phyloP scores from a whole-genome alignment of 2,329 filamentous ascomycete genomes.

The Allantophomopsis lycopodina region DNA sequence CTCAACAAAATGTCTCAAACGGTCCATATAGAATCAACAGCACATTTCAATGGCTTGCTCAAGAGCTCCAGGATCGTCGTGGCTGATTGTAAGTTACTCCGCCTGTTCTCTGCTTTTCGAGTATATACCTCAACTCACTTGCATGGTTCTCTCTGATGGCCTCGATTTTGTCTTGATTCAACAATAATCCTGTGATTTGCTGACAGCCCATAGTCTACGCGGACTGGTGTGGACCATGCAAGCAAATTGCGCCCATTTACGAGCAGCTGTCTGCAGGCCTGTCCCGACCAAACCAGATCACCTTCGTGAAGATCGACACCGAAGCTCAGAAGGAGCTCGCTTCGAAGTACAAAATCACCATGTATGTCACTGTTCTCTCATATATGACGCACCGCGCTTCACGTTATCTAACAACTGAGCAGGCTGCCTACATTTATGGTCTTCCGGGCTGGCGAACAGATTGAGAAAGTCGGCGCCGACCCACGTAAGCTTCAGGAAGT shows the following conservation, averaged over 20 bases:
- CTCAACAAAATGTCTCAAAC: constrained; percentile 18
- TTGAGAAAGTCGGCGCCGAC: constrained; percentile 64
- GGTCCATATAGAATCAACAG: constrained; percentile 34
- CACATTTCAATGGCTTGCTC: constrained; percentile 56
- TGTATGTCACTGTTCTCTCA: constrained; percentile 26
- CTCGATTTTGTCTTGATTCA: not conserved
- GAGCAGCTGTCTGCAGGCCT: constrained; percentile 61
- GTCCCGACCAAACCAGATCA: constrained; percentile 57
- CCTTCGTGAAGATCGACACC: constrained; percentile 79
- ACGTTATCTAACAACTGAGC: not conserved
- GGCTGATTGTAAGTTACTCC: constrained; percentile 61
- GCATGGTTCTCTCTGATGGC: too few species aligned
- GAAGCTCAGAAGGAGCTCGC: constrained; percentile 66
- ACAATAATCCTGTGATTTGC: constrained; percentile 5
- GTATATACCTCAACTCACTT: too few species aligned
- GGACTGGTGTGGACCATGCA: constrained; percentile 76
- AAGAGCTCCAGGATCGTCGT: constrained; percentile 67
- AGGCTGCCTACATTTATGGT: constrained; percentile 84
- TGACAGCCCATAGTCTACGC: constrained; percentile 54
- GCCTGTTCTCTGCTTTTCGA: constrained; percentile 1
- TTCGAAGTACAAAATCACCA: constrained; percentile 56
- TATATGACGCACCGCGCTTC: not conserved
- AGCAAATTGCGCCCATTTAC: constrained; percentile 70
- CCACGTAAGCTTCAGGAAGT: constrained; percentile 54
- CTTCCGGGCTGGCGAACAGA: constrained; percentile 57